These are phyloP conservation scores for Crotalaria pallida DNA, from an alignment of 306 rosid genomes.

Conservation along the genomic window DNA sequence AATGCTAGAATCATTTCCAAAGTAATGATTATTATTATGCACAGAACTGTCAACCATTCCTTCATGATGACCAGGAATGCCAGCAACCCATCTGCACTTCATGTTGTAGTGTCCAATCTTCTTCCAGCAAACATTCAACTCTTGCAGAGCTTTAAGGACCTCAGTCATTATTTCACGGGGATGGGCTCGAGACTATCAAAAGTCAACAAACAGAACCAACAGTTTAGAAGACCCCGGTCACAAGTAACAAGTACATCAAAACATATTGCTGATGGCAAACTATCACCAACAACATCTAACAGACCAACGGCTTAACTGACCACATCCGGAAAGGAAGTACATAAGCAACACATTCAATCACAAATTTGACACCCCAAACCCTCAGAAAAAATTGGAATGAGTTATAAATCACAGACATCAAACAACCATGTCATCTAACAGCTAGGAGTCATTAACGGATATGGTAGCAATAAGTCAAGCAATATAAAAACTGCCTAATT, in stretches of 20 bases:
- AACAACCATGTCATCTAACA: conserved; percentile 14
- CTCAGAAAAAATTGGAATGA: conserved; percentile 1
- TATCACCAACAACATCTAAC: not conserved
- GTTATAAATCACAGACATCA: conserved; percentile 12
- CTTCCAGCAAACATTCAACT: conserved; percentile 83
- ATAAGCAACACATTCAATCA: conserved; percentile 17
- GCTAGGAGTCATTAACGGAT: not conserved
- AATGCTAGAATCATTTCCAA: conserved; percentile 51
- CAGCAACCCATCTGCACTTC: conserved; percentile 82
- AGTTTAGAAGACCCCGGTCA: conserved; percentile 15
- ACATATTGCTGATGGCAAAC: not conserved
- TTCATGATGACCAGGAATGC: conserved; percentile 48
- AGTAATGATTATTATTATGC: conserved; percentile 49
- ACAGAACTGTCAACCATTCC: conserved; percentile 58
- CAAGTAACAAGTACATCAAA: conserved; percentile 10
- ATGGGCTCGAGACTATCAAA: conserved; percentile 70
- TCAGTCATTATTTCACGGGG: conserved; percentile 96
- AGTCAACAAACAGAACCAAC: conserved; percentile 20
- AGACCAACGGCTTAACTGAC: not conserved
- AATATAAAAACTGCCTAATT: not conserved
- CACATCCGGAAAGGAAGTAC: not conserved
- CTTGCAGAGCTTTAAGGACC: conserved; percentile 93
- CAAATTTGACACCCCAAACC: not conserved
- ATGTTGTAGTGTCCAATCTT: conserved; percentile 94
- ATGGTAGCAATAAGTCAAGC: conserved; percentile 13